Base-by-base conservation (phyloP, 805 yeast genomes). In the Middelhovenomyces tepae region DNA sequence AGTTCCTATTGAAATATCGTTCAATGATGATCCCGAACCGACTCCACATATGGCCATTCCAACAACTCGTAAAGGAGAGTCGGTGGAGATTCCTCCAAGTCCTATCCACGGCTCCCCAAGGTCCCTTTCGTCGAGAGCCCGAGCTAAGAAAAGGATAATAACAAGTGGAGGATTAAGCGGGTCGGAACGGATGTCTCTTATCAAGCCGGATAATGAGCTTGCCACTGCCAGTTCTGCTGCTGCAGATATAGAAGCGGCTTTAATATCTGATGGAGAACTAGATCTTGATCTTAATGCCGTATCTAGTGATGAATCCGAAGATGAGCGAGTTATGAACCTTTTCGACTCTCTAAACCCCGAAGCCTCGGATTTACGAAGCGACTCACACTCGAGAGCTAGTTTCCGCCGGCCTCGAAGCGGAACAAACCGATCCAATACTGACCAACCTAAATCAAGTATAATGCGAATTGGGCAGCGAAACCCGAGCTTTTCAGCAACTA, bases 41-140 rank as follows among this genome's bases (percentile, higher is more conserved):
- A 73, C 77, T 1, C 80, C 79, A n/a, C 69, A 59, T 48, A 72
- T 82, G 77, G 81, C 93, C 0, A 82, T 83, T 32, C 87, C 93
- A 1, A 81, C 91, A 0, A 79, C 89, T 0, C 57, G 86, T 43
- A 71, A 73, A 23, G 93, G 93, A 5, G 91, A 77, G 45, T 71
- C 89, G 0, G 71, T 81, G 2, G 91, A 82, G 48, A 81, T 83
- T 17, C 78, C 79, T 2, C 59, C 45, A 19, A 32, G 5, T 18
- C n/a, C n/a, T n/a, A n/a, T n/a, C n/a, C n/a, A n/a, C n/a, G n/a
- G n/a, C n/a, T n/a, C n/a, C n/a, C n/a, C n/a, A n/a, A n/a, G n/a
- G n/a, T n/a, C n/a, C n/a, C n/a, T n/a, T n/a, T n/a, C n/a, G n/a
- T n/a, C n/a, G n/a, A n/a, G n/a, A n/a, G n/a, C n/a, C n/a, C n/a